These are phyloP conservation scores for Crithidia acanthocephali DNA, from an alignment of 208 protist genomes.

Conservation along the genomic window DNA sequence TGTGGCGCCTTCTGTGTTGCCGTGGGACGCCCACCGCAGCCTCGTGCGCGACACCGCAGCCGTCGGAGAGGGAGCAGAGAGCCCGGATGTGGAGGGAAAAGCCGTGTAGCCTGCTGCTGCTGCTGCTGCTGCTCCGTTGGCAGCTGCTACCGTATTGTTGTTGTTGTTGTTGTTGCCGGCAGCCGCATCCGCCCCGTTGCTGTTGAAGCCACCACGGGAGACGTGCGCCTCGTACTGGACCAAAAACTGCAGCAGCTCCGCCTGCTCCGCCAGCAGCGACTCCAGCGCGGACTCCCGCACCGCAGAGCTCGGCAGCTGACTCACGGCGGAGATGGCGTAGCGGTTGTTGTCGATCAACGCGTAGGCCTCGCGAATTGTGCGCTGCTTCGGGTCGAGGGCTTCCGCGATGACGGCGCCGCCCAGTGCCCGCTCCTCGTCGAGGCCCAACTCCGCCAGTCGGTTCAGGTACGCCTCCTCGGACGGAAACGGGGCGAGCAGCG, in stretches of 20 bases:
- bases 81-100: no score
- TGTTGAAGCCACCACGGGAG: conserved; percentile 19
- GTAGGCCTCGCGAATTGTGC: conserved; percentile 42
- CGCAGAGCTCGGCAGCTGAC: conserved; percentile 40
- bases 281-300: conserved; percentile 39
- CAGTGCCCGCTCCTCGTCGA: conserved; percentile 45
- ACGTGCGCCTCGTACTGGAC: conserved; percentile 39
- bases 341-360: conserved; percentile 52
- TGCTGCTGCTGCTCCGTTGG: no score
- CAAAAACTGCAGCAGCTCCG: conserved; percentile 37
- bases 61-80: no score
- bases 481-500: conserved; percentile 35
- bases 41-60: no score
- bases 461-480: conserved; percentile 44
- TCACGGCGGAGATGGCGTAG: conserved; percentile 34
- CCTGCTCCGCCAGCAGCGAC: conserved; percentile 39
- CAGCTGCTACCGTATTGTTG: not conserved
- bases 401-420: conserved; percentile 13
- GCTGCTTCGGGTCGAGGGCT: conserved; percentile 37
- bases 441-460: conserved; percentile 33
- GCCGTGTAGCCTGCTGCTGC: no score
- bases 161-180: not conserved
- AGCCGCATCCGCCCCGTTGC: not conserved
- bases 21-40: no score
- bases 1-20: no score